Evolutionary conservation across 2,329 filamentous ascomycete genomes (phyloP).

Genomic region (Saccharata proteae): DNA sequence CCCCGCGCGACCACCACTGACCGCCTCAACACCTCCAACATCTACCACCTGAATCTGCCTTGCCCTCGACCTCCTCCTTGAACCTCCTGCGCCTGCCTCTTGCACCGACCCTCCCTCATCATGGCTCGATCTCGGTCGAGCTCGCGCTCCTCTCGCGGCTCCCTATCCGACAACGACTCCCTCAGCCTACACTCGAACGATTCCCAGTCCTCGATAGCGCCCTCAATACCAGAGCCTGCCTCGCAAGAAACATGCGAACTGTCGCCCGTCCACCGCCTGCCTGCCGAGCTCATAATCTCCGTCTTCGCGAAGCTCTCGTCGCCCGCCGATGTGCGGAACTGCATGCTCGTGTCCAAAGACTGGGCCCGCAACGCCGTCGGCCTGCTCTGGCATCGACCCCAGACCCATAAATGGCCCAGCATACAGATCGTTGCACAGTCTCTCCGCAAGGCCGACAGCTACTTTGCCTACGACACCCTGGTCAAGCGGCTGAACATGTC

Average conservation of each 20-base stretch:
- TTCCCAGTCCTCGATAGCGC: conserved; percentile 80
- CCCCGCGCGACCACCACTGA: conserved; percentile 1
- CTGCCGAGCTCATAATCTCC: conserved; percentile 87
- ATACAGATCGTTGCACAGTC: conserved; percentile 71
- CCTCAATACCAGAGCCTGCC: conserved; percentile 63
- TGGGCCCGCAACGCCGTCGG: conserved; percentile 92
- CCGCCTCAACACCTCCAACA: conserved; percentile 1
- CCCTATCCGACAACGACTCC: conserved; percentile 89
- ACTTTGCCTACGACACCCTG: conserved; percentile 80
- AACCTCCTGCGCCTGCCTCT: conserved; percentile 1
- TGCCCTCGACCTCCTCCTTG: conserved; percentile 2
- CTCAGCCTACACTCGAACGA: conserved; percentile 75
- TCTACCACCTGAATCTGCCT: conserved; percentile 2
- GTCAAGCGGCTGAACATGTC: conserved; percentile 89
- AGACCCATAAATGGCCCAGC: conserved; percentile 77
- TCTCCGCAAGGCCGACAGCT: conserved; percentile 58
- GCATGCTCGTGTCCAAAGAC: conserved; percentile 85
- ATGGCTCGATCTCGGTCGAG: conserved; percentile 24
- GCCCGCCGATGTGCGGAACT: conserved; percentile 66
- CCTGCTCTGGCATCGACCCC: conserved; percentile 85
- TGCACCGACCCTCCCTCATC: conserved; percentile 7
- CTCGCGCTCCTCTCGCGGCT: conserved; percentile 49
- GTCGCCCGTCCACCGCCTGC: conserved; percentile 73
- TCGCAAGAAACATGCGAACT: conserved; percentile 63
- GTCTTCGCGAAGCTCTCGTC: conserved; percentile 76